Conservation (phyloP, 2,329 filamentous ascomycete species). For the Aspergillus japonicus region DNA sequence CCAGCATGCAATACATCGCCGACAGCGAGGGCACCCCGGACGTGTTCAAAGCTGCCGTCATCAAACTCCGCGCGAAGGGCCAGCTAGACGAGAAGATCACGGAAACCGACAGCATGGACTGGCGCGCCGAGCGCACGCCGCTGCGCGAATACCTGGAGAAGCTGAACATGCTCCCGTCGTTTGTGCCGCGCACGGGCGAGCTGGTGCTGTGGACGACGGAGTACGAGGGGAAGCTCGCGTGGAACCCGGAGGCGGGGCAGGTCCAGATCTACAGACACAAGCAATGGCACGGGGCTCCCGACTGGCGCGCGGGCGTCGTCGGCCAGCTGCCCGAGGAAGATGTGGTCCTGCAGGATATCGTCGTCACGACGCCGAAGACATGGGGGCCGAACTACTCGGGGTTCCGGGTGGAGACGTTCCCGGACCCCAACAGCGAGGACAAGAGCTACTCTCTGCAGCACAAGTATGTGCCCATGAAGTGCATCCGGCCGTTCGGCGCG, state of each 20-base stretch:
- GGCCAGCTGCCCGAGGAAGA: slow-evolving; percentile 51
- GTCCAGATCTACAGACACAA: slow-evolving; percentile 36
- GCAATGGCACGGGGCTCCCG: slow-evolving; percentile 39
- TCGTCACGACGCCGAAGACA: slow-evolving; percentile 39
- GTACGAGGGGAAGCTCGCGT: slow-evolving; percentile 40
- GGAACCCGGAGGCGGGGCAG: slow-evolving; percentile 28
- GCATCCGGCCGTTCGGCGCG: slow-evolving; percentile 55
- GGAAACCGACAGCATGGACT: slow-evolving; percentile 56
- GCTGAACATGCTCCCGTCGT: slow-evolving; percentile 48
- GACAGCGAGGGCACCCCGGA: slow-evolving; percentile 58
- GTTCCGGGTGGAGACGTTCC: slow-evolving; percentile 58
- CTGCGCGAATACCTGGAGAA: slow-evolving; percentile 45
- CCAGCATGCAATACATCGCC: slow-evolving; percentile 5
- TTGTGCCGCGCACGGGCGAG: slow-evolving; percentile 56
- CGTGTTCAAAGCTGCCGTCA: slow-evolving; percentile 51
- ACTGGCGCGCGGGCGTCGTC: slow-evolving; percentile 59
- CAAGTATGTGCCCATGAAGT: slow-evolving; percentile 54
- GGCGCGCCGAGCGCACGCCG: slow-evolving; percentile 51
- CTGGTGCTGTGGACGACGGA: slow-evolving; percentile 53
- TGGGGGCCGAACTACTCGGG: slow-evolving; percentile 52
- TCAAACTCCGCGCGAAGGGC: slow-evolving; percentile 46
- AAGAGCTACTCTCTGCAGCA: slow-evolving; percentile 56
- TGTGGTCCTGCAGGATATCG: slow-evolving; percentile 47
- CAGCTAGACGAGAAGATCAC: slow-evolving; percentile 47
- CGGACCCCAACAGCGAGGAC: slow-evolving; percentile 50